These are phyloP conservation scores for Juglanconis juglandina DNA, from an alignment of 2,329 filamentous ascomycete species.

Conservation along the genomic window DNA sequence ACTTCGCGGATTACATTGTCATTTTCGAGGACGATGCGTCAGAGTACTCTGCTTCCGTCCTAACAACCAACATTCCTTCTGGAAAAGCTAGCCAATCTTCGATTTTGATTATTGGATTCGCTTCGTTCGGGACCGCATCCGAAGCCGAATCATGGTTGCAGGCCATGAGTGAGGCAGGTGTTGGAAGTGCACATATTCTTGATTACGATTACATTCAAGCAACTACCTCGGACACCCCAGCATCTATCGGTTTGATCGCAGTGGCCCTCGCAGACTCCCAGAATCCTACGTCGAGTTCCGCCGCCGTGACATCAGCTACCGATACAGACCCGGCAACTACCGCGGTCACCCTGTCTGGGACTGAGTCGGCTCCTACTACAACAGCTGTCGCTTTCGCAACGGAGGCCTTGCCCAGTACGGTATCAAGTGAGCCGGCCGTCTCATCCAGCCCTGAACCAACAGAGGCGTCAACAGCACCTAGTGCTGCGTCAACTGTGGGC, in stretches of 20 bases:
- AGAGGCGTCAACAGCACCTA: background rate
- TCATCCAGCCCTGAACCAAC: background rate
- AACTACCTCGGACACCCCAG: background rate
- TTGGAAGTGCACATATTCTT: conserved; percentile 5
- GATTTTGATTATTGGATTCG: conserved; percentile 5
- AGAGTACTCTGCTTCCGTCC: background rate
- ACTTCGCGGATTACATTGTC: conserved; percentile 2
- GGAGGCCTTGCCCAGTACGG: background rate
- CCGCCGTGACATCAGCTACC: background rate
- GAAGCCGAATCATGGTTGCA: conserved; percentile 1
- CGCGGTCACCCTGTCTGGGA: background rate
- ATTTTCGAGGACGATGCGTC: conserved; percentile 9
- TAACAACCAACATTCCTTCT: conserved; percentile 1
- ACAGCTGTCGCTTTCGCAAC: background rate
- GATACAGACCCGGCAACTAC: background rate
- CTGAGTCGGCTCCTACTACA: background rate
- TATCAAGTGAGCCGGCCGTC: background rate
- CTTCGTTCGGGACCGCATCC: background rate
- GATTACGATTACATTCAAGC: conserved; percentile 6
- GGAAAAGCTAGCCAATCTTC: conserved; percentile 5
- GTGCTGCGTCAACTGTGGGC: background rate
- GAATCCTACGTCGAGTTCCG: background rate
- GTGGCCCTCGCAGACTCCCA: background rate
- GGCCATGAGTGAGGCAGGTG: background rate
- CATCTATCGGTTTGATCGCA: background rate